Evolutionary conservation across 441 rosid species (phyloP), one percentile per base, ranked within the genome.

Genomic region (Brassica balearica): DNA sequence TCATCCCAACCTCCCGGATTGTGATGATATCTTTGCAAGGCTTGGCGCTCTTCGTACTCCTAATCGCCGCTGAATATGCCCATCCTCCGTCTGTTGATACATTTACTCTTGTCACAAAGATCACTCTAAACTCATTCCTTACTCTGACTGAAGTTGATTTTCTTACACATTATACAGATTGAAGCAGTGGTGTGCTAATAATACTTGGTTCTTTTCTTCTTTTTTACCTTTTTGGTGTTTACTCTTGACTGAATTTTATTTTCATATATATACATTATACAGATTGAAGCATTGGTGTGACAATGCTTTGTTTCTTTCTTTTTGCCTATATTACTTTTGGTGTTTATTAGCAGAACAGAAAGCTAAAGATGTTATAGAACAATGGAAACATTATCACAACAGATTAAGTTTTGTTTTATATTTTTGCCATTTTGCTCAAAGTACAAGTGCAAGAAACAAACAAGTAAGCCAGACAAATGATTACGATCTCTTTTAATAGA

Each of bases 1-100:
- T 76, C 99, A 95, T 78, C 99, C 99, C 8, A 95, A 95, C 72
- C 99, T 93, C 80, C 98, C 98, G 1, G 99, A 95, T 48, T 90
- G 79, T 51, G 98, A 95, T 10, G 56, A 81, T 55, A 53, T 95
- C 8, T 69, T 86, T 14, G 92, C 97, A 15, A 86, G 79, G 67
- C 76, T 93, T 0, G 85, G 84, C 74, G 82, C 93, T 58, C 85
- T 89, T 36, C 86, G 94, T 58, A 14, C 43, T 77, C 81, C 82
- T 65, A 88, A 80, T 72, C 88, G 81, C 8, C 84, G 80, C 32
- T 93, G 79, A 90, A 68, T 60, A 14, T 72, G 6, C 64, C 43
- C 62, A 67, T 4, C 38, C 1, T 27, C 72, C 41, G 6, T 76
- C 36, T 68, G 75, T 73, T 63, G 25, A 76, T 72, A 71, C n/a